phyloP scores from a whole-genome alignment of 2,329 filamentous ascomycete genomes.

The Penicillium sp. region DNA sequence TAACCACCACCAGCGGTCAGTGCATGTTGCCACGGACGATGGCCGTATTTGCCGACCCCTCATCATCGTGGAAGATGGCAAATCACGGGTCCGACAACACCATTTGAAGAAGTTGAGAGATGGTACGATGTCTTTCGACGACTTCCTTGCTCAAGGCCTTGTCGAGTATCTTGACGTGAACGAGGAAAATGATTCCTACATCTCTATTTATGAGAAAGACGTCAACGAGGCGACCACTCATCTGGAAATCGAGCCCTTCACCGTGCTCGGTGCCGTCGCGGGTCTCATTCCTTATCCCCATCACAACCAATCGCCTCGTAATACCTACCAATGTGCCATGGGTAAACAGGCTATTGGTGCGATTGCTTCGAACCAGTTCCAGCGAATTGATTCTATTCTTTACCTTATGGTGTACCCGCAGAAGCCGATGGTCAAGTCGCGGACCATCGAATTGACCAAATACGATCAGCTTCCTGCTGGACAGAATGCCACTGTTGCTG shows the following conservation, averaged over 20 bases:
- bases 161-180: conserved; percentile 98
- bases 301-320: conserved; percentile 97
- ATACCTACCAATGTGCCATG: conserved; percentile 99
- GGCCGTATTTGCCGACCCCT: conserved; percentile 94
- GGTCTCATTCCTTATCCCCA: conserved; percentile 97
- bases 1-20: conserved; percentile 87
- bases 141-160: conserved; percentile 85
- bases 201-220: conserved; percentile 85
- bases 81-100: conserved; percentile 76
- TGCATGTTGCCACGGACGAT: conserved; percentile 96
- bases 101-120: conserved; percentile 82
- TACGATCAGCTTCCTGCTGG: conserved; percentile 97
- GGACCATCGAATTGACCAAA: conserved; percentile 94
- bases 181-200: conserved; percentile 95
- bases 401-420: conserved; percentile 98
- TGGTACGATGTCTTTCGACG: conserved; percentile 87
- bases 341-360: conserved; percentile 99
- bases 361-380: conserved; percentile 97
- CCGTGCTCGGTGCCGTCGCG: conserved; percentile 90
- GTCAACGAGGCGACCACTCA: conserved; percentile 86
- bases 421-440: conserved; percentile 94
- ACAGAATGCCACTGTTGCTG: conserved; percentile 94
- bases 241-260: conserved; percentile 97
- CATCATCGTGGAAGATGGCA: conserved; percentile 89
- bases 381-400: conserved; percentile 91